Base-by-base conservation (phyloP, 495 filamentous ascomycete genomes). In the Penicillium herquei region DNA sequence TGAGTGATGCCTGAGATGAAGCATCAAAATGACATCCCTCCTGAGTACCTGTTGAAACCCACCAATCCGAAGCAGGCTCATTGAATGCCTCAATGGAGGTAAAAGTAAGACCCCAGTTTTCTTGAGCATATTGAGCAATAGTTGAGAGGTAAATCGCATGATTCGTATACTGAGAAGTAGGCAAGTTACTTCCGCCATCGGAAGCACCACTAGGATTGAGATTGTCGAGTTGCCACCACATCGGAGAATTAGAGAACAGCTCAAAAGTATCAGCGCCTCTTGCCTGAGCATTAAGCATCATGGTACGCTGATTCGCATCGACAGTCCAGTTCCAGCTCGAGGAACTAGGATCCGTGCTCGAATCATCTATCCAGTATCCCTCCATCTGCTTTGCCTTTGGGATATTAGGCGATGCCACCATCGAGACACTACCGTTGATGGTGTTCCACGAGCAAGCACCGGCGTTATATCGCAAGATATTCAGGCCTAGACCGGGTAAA, bases 291-390 rank as follows among this genome's bases (percentile, higher is more conserved):
- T 54, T 39, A 0, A 47, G 32, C 56, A 58, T 41, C 56, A 58
- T 58, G 21, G n/a, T 44, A 4, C 56, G 51, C 46, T 58, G 56
- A n/a, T 51, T 58, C 17, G 56, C 51, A 48, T 58, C 56, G 7
- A 58, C 56, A 6, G 39, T 58, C 56, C 56, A 58, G 46, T 49
- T 51, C 56, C 56, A 58, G 39, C 56, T 58, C 2, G 56, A 58
- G 2, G 56, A 58, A 2, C 43, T 49, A 8, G 56, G 56, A 13
- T 52, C 41, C 5, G 51, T 32, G 33, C 46, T 58, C 14, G 39
- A 12, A 14, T 51, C 51, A 42, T 58, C 51, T 6, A 58, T n/a
- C 56, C 56, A 58, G 40, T 50, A 58, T 9, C 56, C 51, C 16
- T 58, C 56, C 13, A 58, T 51, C 40, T 58, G 51, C 3, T 52